Conservation (phyloP, 2,329 filamentous ascomycete species). For the Neoarthrinium moseri region DNA sequence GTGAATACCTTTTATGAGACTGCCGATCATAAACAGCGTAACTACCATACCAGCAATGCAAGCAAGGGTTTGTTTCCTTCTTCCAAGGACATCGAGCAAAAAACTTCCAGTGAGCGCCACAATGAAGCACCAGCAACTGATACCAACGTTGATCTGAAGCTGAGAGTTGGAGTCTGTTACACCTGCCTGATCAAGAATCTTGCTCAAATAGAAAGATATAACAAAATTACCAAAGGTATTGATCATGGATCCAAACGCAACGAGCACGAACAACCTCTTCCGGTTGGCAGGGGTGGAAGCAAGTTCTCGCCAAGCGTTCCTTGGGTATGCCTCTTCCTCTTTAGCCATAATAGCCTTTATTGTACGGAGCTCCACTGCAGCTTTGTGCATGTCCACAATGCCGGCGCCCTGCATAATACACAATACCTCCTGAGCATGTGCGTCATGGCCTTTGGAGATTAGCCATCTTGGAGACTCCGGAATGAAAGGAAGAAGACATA, state of each 20-base stretch:
- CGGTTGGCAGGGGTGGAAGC: too few relatives aligned
- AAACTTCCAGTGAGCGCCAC: conserved; percentile 10
- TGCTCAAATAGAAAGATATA: conserved; percentile 38
- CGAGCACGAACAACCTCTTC: neutral
- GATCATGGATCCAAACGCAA: conserved; percentile 27
- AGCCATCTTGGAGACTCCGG: conserved; percentile 31
- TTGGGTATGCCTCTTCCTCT: conserved; percentile 33
- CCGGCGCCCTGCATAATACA: conserved; percentile 37
- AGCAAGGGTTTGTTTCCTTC: too few relatives aligned
- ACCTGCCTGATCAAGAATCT: conserved; percentile 43
- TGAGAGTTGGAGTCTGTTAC: conserved; percentile 32
- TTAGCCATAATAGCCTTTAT: conserved; percentile 35
- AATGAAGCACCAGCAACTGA: conserved; percentile 12
- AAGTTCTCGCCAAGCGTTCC: conserved; percentile 20
- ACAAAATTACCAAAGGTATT: conserved; percentile 40
- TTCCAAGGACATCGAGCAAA: too few relatives aligned
- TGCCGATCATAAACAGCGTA: too few relatives aligned
- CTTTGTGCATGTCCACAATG: conserved; percentile 38
- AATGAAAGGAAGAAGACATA: conserved; percentile 7
- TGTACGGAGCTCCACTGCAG: conserved; percentile 42
- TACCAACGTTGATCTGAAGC: conserved; percentile 3
- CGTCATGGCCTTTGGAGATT: conserved; percentile 26
- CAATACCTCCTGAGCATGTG: too few relatives aligned
- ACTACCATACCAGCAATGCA: too few relatives aligned
- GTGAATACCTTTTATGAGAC: too few relatives aligned